phyloP scores from a whole-genome alignment of 2,329 filamentous ascomycete genomes.

The Paraphaeosphaeria minitans region DNA sequence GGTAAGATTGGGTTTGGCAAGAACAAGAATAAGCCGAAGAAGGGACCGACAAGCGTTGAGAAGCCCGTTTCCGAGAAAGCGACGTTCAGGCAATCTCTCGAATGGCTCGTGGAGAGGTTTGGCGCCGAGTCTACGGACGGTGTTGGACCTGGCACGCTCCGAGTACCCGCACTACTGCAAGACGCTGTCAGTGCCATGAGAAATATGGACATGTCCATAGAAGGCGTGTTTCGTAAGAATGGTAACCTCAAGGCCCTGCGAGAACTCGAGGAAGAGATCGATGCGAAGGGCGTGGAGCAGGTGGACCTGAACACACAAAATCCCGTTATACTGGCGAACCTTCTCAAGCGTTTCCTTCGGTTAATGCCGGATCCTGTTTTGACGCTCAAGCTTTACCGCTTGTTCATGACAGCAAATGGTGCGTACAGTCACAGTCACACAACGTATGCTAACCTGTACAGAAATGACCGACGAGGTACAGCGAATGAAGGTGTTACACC shows the following conservation, averaged over 20 bases:
- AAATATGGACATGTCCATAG: conserved; percentile 98
- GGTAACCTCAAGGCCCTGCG: conserved; percentile 95
- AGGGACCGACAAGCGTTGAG: conserved; percentile 65
- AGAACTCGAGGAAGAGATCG: conserved; percentile 83
- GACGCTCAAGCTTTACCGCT: conserved; percentile 89
- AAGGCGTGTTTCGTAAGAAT: conserved; percentile 98
- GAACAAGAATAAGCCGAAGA: conserved; percentile 74
- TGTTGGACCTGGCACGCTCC: conserved; percentile 86
- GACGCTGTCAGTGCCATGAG: conserved; percentile 93
- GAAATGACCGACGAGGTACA: conserved; percentile 81
- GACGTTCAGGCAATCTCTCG: conserved; percentile 87
- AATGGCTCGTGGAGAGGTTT: conserved; percentile 87
- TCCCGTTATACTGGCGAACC: conserved; percentile 89
- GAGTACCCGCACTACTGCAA: conserved; percentile 93
- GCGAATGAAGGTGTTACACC: conserved; percentile 82
- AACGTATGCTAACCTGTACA: conserved; percentile 36
- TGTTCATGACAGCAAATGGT: conserved; percentile 90
- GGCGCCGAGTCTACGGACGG: conserved; percentile 98
- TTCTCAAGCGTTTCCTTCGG: conserved; percentile 93
- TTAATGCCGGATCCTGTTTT: conserved; percentile 93
- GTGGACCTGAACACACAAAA: conserved; percentile 87
- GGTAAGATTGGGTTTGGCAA: conserved; percentile 97
- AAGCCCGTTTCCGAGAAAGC: conserved; percentile 65
- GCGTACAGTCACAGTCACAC: conserved; percentile 35
- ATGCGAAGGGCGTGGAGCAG: conserved; percentile 81